Percentiles rank a stretch among this genome's conserved stretches.
Evolutionary conservation across 441 rosid genomes (phyloP).

Genomic region (Syzygium syzygioides): DNA sequence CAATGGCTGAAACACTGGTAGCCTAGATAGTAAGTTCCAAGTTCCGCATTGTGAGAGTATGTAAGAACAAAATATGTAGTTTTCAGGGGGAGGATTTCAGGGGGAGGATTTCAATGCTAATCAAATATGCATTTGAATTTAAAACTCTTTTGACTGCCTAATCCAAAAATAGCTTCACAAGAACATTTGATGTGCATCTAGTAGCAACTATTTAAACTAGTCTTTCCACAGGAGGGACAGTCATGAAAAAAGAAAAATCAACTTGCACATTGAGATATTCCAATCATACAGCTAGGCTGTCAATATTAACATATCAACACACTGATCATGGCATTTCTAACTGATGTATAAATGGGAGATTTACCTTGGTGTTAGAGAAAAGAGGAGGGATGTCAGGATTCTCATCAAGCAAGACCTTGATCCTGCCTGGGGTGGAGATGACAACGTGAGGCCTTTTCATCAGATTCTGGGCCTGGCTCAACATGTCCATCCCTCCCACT

Average conservation of each 20-base stretch:
- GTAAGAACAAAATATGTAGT: neutral
- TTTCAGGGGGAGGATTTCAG: neutral
- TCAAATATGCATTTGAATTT: neutral
- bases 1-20: neutral
- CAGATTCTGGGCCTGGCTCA: constrained; percentile 61
- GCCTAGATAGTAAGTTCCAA: neutral
- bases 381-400: constrained; percentile 73
- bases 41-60: neutral
- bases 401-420: constrained; percentile 70
- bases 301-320: neutral
- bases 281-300: neutral
- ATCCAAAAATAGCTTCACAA: neutral
- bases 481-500: constrained; percentile 90
- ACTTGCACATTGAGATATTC: neutral
- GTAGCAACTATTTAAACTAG: neutral
- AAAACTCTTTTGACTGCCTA: neutral
- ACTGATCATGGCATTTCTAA: neutral
- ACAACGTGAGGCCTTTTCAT: constrained; percentile 73
- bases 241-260: neutral
- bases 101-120: neutral
- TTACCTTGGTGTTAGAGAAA: constrained; percentile 78
- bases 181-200: neutral
- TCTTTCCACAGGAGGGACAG: neutral
- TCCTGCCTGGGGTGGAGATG: constrained; percentile 88
- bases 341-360: neutral